These are phyloP conservation scores for Polyporus arcularius DNA, from an alignment of 768 basidiomycete species.

Conservation along the genomic window DNA sequence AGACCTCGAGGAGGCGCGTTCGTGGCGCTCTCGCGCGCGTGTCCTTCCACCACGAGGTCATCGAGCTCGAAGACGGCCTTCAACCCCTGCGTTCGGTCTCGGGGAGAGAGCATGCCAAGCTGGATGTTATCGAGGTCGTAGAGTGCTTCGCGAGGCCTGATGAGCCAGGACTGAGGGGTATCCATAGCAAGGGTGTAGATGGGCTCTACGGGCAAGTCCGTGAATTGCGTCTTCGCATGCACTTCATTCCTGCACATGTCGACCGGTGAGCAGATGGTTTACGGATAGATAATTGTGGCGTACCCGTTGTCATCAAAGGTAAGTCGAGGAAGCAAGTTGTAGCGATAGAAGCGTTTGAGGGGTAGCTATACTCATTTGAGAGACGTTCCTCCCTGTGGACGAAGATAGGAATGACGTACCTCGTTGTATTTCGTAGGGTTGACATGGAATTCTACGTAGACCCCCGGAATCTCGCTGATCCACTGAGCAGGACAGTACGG, in stretches of 20 bases:
- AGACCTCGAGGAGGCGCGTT: constrained; percentile 83
- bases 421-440: constrained; percentile 71
- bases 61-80: constrained; percentile 87
- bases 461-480: constrained; percentile 61
- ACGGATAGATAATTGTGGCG: constrained; percentile 23
- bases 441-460: constrained; percentile 75
- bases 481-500: constrained; percentile 45
- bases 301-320: constrained; percentile 74
- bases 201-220: constrained; percentile 75
- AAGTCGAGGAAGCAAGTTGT: constrained; percentile 58
- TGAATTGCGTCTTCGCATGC: constrained; percentile 61
- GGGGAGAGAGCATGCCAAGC: constrained; percentile 60
- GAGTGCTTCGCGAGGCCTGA: constrained; percentile 81
- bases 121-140: constrained; percentile 98
- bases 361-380: constrained; percentile 57
- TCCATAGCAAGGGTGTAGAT: constrained; percentile 96
- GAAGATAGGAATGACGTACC: constrained; percentile 40
- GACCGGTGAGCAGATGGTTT: too few relatives aligned
- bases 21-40: constrained; percentile 73
- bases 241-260: constrained; percentile 51
- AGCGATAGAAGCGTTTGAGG: constrained; percentile 91
- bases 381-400: too few relatives aligned
- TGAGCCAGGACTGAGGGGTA: constrained; percentile 89
- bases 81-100: constrained; percentile 54
- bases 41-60: constrained; percentile 91